Evolutionary conservation across 2,329 filamentous ascomycete species (phyloP).

Genomic region (Aspergillus calidoustus): DNA sequence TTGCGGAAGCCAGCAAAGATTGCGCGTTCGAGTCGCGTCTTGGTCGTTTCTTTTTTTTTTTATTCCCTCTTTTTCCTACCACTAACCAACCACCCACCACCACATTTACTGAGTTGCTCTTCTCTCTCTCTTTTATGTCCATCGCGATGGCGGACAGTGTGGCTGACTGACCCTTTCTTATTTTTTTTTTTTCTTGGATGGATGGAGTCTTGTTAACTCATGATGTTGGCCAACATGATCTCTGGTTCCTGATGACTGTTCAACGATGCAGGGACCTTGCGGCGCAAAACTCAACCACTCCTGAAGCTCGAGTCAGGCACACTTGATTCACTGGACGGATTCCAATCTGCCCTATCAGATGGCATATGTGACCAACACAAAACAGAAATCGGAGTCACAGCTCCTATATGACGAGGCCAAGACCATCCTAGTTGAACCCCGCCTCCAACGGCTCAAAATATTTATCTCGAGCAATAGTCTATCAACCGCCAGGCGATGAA

Average conservation of each 20-base stretch:
- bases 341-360: neutral
- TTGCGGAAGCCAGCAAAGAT: slow-evolving; percentile 8
- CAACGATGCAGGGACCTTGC: neutral
- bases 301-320: neutral
- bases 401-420: neutral
- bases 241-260: neutral
- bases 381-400: neutral
- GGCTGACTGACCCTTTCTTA: too few relatives aligned
- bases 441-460: neutral
- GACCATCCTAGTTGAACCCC: neutral
- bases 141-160: too few relatives aligned
- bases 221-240: neutral
- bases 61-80: too few relatives aligned
- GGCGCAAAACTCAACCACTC: neutral
- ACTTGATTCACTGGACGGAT: neutral
- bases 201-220: neutral
- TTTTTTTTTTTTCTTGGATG: neutral
- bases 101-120: too few relatives aligned
- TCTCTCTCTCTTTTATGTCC: too few relatives aligned
- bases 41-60: slow-evolving; percentile 4
- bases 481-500: too few relatives aligned
- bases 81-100: neutral
- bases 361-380: neutral
- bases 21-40: slow-evolving; percentile 13
- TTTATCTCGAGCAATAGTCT: too few relatives aligned